Percentiles rank a stretch among this genome's conserved stretches.
Conservation (phyloP, 768 basidiomycete species). For the Russula griseocarnosa region DNA sequence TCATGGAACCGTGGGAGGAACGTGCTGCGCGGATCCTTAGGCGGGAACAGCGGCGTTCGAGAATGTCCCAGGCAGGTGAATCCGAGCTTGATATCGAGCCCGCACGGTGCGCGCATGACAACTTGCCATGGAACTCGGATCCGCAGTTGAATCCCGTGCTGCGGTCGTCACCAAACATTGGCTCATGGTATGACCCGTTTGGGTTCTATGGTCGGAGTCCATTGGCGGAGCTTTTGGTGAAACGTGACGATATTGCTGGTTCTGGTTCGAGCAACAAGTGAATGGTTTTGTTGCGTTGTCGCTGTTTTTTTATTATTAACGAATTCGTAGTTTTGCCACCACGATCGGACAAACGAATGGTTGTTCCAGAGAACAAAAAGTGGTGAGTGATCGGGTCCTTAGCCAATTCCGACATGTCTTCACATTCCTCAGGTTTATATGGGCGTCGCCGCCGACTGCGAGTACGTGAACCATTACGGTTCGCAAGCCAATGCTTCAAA, state of each 20-base stretch:
- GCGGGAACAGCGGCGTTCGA: conserved; percentile 8
- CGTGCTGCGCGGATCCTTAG: conserved; percentile 32
- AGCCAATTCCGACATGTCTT: neutral
- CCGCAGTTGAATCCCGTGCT: conserved; percentile 51
- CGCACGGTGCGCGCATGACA: conserved; percentile 66
- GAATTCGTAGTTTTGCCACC: conserved; percentile 52
- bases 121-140: conserved; percentile 61
- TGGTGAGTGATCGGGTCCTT: conserved; percentile 42
- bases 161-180: conserved; percentile 34
- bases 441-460: conserved; percentile 87
- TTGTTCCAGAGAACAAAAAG: conserved; percentile 68
- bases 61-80: neutral
- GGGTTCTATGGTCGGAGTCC: conserved; percentile 28
- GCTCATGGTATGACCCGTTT: conserved; percentile 43
- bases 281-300: neutral
- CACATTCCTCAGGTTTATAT: conserved; percentile 51
- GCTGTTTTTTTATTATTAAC: neutral
- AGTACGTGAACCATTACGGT: conserved; percentile 63
- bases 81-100: conserved; percentile 9
- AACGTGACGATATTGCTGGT: conserved; percentile 55
- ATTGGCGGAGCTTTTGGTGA: conserved; percentile 39
- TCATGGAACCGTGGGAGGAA: conserved; percentile 52
- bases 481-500: conserved; percentile 61
- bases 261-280: conserved; percentile 54
- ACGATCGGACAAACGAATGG: conserved; percentile 66